These are phyloP conservation scores for Leptodontidium sp. DNA, from an alignment of 2,329 filamentous ascomycete genomes.

Conservation along the genomic window DNA sequence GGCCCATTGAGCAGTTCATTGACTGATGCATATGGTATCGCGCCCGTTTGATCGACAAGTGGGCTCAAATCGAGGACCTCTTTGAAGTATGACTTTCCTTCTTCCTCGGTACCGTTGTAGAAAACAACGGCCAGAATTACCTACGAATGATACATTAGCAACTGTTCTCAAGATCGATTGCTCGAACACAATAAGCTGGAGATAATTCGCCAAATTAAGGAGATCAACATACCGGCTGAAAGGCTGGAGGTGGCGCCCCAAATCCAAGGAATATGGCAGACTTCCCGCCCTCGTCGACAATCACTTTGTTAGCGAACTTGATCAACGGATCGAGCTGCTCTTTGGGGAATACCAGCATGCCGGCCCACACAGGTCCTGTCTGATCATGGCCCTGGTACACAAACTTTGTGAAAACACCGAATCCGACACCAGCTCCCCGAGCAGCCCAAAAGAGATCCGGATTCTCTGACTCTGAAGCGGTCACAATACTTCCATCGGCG, in stretches of 20 bases:
- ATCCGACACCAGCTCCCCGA: constrained; percentile 44
- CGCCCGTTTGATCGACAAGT: constrained; percentile 37
- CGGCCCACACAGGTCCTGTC: constrained; percentile 27
- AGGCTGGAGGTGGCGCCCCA: constrained; percentile 24
- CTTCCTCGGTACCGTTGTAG: constrained; percentile 48
- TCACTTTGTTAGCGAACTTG: constrained; percentile 30
- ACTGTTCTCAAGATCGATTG: no score
- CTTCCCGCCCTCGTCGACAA: constrained; percentile 21
- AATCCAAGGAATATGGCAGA: constrained; percentile 21
- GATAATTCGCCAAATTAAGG: not conserved
- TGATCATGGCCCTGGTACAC: constrained; percentile 31
- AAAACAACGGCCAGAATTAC: constrained; percentile 38
- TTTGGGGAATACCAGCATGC: constrained; percentile 30
- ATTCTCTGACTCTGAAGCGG: constrained; percentile 38
- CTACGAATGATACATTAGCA: not conserved
- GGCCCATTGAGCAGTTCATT: constrained; percentile 47
- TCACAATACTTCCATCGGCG: constrained; percentile 45
- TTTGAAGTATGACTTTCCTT: constrained; percentile 44
- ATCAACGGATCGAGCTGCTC: constrained; percentile 31
- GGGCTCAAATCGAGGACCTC: constrained; percentile 44
- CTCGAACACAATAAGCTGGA: no score
- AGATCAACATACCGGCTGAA: constrained; percentile 2
- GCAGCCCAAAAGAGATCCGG: constrained; percentile 48
- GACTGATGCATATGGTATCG: constrained; percentile 47
- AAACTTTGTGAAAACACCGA: constrained; percentile 35